Evolutionary conservation across 108 stramenopile genomes (phyloP).

Genomic region (Nitzschia sp.): DNA sequence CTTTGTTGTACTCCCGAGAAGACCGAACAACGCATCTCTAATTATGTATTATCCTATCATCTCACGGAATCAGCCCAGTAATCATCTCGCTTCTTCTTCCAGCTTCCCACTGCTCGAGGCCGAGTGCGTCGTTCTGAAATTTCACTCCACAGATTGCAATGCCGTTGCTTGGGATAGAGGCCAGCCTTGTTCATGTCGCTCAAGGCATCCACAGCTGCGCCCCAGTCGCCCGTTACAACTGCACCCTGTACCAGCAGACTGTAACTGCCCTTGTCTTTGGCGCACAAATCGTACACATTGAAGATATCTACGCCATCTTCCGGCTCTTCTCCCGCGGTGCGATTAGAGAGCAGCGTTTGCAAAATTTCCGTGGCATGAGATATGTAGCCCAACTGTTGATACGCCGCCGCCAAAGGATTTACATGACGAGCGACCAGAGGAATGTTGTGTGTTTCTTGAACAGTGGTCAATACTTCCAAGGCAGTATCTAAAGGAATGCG

Average conservation of each 20-base stretch:
- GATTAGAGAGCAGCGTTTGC: constrained; percentile 55
- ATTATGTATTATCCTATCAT: too few relatives aligned
- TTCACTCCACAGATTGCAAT: constrained; percentile 77
- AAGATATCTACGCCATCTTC: constrained; percentile 46
- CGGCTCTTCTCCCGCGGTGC: constrained; percentile 48
- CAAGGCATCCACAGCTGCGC: constrained; percentile 62
- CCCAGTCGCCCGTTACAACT: constrained; percentile 67
- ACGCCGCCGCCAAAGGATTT: constrained; percentile 71
- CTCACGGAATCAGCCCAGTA: constrained; percentile 58
- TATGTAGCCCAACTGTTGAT: constrained; percentile 54
- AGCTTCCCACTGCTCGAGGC: constrained; percentile 49
- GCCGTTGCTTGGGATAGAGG: constrained; percentile 65
- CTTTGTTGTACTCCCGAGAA: too few relatives aligned
- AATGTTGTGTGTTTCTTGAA: constrained; percentile 51
- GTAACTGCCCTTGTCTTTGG: constrained; percentile 79
- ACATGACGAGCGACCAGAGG: constrained; percentile 57
- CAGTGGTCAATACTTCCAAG: constrained; percentile 40
- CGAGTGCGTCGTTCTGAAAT: constrained; percentile 56
- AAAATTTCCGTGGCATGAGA: constrained; percentile 51
- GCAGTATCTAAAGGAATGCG: constrained; percentile 64
- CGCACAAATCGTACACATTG: constrained; percentile 54
- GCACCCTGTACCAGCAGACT: constrained; percentile 72
- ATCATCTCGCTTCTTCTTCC: constrained; percentile 75
- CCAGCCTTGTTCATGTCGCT: constrained; percentile 73
- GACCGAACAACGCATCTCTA: too few relatives aligned